Evolutionary conservation across 345 rosid genomes (phyloP), one percentile per base, ranked within the genome.

Genomic region (Alliaria petiolata): DNA sequence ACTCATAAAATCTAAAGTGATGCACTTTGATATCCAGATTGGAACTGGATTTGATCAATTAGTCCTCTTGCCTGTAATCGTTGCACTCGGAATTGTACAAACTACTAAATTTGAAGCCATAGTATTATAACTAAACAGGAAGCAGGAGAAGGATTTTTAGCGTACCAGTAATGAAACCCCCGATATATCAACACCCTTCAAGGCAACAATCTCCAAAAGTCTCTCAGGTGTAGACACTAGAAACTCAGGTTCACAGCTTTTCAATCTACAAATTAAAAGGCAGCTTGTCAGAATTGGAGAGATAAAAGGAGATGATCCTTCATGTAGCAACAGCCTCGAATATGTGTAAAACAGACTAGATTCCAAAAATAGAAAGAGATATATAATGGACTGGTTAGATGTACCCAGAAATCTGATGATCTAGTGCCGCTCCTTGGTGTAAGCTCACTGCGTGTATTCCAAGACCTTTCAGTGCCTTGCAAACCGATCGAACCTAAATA

Each of bases 391-490:
- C 1, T 47, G 11, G 12, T 46, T 11, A 56, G 2, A 52, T 9
- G 64, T 90, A 92, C 97, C 99, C 99, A 0, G 63, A 72, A 56
- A 89, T 91, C 78, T 95, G 97, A 72, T 84, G 97, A 78, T 85
- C 90, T 68, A 89, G 11, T 14, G 89, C 69, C 33, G 92, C 87
- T 58, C 96, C 89, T 2, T 79, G 68, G 78, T 95, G 96, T 78
- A 95, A 76, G 76, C 97, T 87, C 70, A 95, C 96, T 22, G 96
- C 78, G 79, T 95, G 95, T 65, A 89, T 71, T 75, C 97, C 99
- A 68, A 61, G 83, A 76, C 83, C 76, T 87, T 95, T 95, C 79
- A 95, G 69, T 44, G 91, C 90, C 76, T 89, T 95, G 82, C 93
- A 91, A 35, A 89, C 72, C 13, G 81, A 56, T 65, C 93, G 93